Conservation (phyloP, 2,329 filamentous ascomycete species). For the Aspergillus viridinutans region DNA sequence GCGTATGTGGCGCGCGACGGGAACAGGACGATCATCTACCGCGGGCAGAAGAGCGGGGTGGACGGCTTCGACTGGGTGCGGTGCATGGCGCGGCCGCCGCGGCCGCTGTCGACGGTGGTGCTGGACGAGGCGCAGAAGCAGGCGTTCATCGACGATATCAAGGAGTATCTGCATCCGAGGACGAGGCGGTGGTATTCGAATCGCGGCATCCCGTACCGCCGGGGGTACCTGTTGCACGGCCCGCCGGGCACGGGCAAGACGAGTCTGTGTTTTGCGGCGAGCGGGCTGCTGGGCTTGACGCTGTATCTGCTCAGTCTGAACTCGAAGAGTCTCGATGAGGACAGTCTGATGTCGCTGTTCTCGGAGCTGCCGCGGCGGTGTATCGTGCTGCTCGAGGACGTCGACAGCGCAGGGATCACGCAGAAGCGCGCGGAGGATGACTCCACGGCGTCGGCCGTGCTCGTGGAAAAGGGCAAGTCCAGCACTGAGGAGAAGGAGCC, state of each 20-base stretch:
- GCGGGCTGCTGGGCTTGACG: conserved; percentile 64
- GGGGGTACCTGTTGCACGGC: conserved; percentile 77
- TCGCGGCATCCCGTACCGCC: conserved; percentile 77
- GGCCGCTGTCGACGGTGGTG: conserved; percentile 53
- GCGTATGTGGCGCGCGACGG: conserved; percentile 33
- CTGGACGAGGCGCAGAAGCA: conserved; percentile 49
- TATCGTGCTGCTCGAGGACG: conserved; percentile 71
- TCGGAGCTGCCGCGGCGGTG: conserved; percentile 64
- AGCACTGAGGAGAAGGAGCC: conserved; percentile 13
- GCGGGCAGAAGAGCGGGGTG: conserved; percentile 23
- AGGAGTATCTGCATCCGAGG: conserved; percentile 52
- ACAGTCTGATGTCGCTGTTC: conserved; percentile 62
- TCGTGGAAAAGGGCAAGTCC: conserved; percentile 17
- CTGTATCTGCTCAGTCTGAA: conserved; percentile 70
- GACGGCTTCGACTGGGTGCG: conserved; percentile 27
- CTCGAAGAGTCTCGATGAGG: conserved; percentile 59
- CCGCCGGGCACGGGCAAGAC: conserved; percentile 79
- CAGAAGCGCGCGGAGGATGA: conserved; percentile 42
- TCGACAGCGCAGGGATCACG: conserved; percentile 68
- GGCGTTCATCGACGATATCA: conserved; percentile 50
- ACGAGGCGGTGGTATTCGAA: conserved; percentile 70
- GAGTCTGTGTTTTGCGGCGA: conserved; percentile 65
- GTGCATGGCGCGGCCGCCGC: conserved; percentile 43
- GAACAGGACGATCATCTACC: conserved; percentile 37
- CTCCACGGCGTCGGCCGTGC: conserved; percentile 33